Conservation (phyloP, 495 filamentous ascomycete species). For the Physcia stellaris region DNA sequence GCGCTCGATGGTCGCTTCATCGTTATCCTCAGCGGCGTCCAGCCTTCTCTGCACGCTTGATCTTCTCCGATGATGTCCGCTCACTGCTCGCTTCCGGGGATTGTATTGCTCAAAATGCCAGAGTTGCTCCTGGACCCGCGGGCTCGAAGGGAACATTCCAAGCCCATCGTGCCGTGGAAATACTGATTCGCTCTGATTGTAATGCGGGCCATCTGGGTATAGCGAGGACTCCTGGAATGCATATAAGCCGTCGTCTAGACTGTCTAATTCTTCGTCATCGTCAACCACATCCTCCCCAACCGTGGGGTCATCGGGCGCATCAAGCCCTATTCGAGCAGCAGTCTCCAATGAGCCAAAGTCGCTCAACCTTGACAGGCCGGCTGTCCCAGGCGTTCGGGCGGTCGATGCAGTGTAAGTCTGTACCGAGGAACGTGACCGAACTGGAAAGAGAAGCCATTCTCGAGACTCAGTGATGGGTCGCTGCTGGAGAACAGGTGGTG, state of each 20-base stretch:
- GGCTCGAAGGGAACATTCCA: slow-evolving; percentile 57
- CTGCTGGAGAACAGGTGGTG: slow-evolving; percentile 23
- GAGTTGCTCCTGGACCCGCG: slow-evolving; percentile 57
- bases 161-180: slow-evolving; percentile 86
- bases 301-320: slow-evolving; percentile 34
- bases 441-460: slow-evolving; percentile 92
- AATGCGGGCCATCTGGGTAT: slow-evolving; percentile 30
- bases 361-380: slow-evolving; percentile 60
- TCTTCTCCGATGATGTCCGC: slow-evolving; percentile 27
- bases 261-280: slow-evolving; percentile 75
- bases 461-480: slow-evolving; percentile 52
- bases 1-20: slow-evolving; percentile 39
- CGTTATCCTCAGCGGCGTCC: slow-evolving; percentile 51
- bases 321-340: slow-evolving; percentile 33
- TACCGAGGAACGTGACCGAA: slow-evolving; percentile 42
- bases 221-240: slow-evolving; percentile 61
- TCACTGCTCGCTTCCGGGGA: slow-evolving; percentile 37
- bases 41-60: slow-evolving; percentile 50
- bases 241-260: slow-evolving; percentile 77
- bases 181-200: slow-evolving; percentile 45
- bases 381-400: slow-evolving; percentile 55
- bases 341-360: slow-evolving; percentile 77
- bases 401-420: slow-evolving; percentile 60
- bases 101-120: slow-evolving; percentile 79
- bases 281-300: slow-evolving; percentile 41